A percentile compares a stretch with the other conserved stretches of the same genome.
Evolutionary conservation across 768 basidiomycete species (phyloP).

Genomic region (Russula vinacea): DNA sequence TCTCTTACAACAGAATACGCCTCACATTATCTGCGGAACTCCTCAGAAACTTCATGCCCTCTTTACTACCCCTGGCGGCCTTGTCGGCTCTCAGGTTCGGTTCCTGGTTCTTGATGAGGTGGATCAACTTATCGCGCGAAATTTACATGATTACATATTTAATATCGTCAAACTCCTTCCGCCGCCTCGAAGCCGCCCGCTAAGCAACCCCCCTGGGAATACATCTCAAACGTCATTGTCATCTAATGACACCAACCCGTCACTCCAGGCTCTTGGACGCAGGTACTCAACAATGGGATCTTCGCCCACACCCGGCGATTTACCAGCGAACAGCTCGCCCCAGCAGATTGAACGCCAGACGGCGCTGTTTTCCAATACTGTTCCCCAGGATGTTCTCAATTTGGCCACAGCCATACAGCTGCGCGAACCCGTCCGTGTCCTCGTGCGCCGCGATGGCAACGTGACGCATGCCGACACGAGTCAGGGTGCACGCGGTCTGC

Average conservation of each 20-base stretch:
- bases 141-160: constrained; percentile 92
- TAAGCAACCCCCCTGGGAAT: constrained; percentile 45
- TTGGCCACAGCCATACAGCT: constrained; percentile 91
- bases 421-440: constrained; percentile 94
- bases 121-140: constrained; percentile 95
- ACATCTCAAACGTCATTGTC: constrained; percentile 23
- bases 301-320: constrained; percentile 46
- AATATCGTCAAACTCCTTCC: constrained; percentile 91
- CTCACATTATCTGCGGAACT: constrained; percentile 94
- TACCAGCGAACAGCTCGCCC: constrained; percentile 37
- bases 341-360: constrained; percentile 75
- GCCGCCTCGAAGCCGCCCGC: constrained; percentile 69
- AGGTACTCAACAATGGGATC: constrained; percentile 57
- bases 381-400: constrained; percentile 94
- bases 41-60: constrained; percentile 94
- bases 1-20: constrained; percentile 83
- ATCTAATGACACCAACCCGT: constrained; percentile 23
- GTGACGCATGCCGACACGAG: constrained; percentile 64
- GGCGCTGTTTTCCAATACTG: constrained; percentile 95
- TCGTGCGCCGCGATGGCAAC: constrained; percentile 89
- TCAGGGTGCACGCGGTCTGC: constrained; percentile 76
- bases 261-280: constrained; percentile 42
- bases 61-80: constrained; percentile 75
- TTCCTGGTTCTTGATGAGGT: constrained; percentile 97
- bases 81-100: constrained; percentile 79